phyloP scores from a whole-genome alignment of 306 rosid genomes.

The Cicer judaicum region DNA sequence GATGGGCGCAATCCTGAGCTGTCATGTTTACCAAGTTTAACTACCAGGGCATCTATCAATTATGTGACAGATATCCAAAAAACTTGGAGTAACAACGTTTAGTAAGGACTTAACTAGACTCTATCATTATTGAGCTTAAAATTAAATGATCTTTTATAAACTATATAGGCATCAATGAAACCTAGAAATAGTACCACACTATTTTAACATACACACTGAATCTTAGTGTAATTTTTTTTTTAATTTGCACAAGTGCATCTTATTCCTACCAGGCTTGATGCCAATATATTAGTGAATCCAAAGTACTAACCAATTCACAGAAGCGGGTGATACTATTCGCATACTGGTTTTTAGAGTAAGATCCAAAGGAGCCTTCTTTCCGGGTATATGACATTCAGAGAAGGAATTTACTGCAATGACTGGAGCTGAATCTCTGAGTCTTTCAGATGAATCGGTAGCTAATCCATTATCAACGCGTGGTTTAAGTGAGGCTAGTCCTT shows the following conservation, averaged over 20 bases:
- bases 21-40: slow-evolving; percentile 7
- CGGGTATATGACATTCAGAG: slow-evolving; percentile 58
- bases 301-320: slow-evolving; percentile 65
- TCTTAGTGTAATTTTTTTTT: slow-evolving; percentile 29
- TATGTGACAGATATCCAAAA: slow-evolving; percentile 15
- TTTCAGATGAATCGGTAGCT: slow-evolving; percentile 54
- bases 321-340: slow-evolving; percentile 69
- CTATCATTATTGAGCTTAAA: slow-evolving; percentile 18
- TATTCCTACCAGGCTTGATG: slow-evolving; percentile 29
- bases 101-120: slow-evolving; percentile 34
- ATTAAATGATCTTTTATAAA: neutral
- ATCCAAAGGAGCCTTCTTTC: slow-evolving; percentile 85
- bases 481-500: slow-evolving; percentile 68
- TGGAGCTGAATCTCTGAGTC: slow-evolving; percentile 49
- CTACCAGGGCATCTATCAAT: neutral
- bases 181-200: neutral
- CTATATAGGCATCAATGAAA: slow-evolving; percentile 16
- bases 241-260: slow-evolving; percentile 11
- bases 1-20: neutral
- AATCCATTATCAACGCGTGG: slow-evolving; percentile 46
- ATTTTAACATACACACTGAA: slow-evolving; percentile 25
- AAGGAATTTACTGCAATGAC: slow-evolving; percentile 51
- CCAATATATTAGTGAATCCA: slow-evolving; percentile 25
- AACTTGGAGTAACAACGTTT: slow-evolving; percentile 11
- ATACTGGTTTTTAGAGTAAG: slow-evolving; percentile 81